Base-by-base conservation (phyloP, 768 basidiomycete species). In the Russula sp. region DNA sequence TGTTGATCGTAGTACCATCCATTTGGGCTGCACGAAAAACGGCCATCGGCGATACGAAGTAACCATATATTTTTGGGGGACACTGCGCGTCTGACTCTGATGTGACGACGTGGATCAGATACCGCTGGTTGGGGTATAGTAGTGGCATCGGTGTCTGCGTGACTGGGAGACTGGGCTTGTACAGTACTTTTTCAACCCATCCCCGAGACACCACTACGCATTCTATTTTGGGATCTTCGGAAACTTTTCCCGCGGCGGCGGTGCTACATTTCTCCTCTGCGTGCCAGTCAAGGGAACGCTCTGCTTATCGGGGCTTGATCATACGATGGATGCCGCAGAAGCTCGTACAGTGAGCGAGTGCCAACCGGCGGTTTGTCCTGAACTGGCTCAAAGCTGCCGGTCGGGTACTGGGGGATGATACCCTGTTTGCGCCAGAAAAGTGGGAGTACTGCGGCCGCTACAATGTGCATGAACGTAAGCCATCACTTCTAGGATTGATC, bases 181-280 rank as follows among this genome's bases (percentile, higher is more conserved):
- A n/a, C n/a, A n/a, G n/a, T n/a, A n/a, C n/a, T n/a, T n/a, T n/a
- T n/a, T n/a, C n/a, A n/a, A n/a, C n/a, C n/a, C n/a, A 71, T 20
- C 29, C 32, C 56, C 7, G 53, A 75, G 48, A 72, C 75, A 3
- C 86, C 89, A 16, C 72, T 93, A 38, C 94, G 96, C 69, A 76
- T 98, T 56, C 76, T 98, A 63, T 97, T 76, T 77, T 98, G 18
- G 97, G 96, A 0, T 94, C 90, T 0, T 98, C 8, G 97, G 95
- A 7, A 98, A 98, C 76, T 98, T 98, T 72, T 69, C 78, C 6
- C 81, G 93, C 13, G 76, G 77, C 5, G 87, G 81, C 25, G 89
- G 86, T 9, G 80, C 79, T 0, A 73, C 79, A 0, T 98, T 99
- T 74, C 81, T 34, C 94, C 94, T 5, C 77, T 98, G 29, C 83